Evolutionary conservation across 164 flowering plant genomes (phyloP), one percentile per base, ranked within the genome.

Genomic region (Magnolia changhungtana): DNA sequence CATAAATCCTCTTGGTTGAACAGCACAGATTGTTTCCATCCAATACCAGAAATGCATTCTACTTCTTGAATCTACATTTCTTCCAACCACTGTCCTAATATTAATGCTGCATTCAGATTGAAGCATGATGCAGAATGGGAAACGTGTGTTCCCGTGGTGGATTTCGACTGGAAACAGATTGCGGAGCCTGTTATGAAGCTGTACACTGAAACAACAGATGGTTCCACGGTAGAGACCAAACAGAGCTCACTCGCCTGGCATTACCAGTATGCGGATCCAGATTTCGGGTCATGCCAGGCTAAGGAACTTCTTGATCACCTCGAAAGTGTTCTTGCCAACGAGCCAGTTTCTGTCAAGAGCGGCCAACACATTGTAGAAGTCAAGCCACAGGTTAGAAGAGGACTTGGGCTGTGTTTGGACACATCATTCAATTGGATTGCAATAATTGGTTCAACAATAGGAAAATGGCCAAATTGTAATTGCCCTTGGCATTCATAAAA

Each of bases 281-380:
- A 86, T 78, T 86, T 86, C 23, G 87, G 88, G 66, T 82, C 87
- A 50, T 86, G 88, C 76, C 88, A 86, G 78, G 88, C 87, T 31
- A 86, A 86, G 75, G 88, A 86, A 72, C 87, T 86, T 45, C 87
- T 86, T 45, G 86, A 86, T 75, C 88, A 86, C 69, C 83, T 86
- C n/a, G 88, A 86, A 71, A 84, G 85, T 78, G 88, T 84, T 49
- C 87, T 86, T 55, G 80, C 83, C 19, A 84, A 86, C 49, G 88
- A 86, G 66, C 88, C 88, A 55, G 88, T 86, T 29, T 79, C 85
- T 7, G 87, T 86, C 50, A 84, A 86, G 77, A 86, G 87, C 75
- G 86, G 88, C 66, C 87, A 81, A 55, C 82, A 82, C 74, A 83
- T 80, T 55, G 88, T 86, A 21, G 88, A 86, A 78, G 88, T 86